Evolutionary conservation across 768 basidiomycete genomes (phyloP), one percentile per base, ranked within the genome.

Genomic region (Lactarius quietus): DNA sequence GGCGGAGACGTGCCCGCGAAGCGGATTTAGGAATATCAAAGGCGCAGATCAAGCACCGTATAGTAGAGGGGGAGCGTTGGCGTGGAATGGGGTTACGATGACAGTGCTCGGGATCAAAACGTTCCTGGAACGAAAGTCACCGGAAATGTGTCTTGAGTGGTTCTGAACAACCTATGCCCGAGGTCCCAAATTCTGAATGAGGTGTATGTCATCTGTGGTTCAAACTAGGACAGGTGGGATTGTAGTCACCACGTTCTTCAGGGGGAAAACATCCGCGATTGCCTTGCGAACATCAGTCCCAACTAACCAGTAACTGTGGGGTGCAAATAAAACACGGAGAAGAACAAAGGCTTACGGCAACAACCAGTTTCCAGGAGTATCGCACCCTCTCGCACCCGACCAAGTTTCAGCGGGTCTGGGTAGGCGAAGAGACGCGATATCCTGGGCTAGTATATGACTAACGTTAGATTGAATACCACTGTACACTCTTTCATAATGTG

Each of bases 141-240:
- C 1, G 84, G 83, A 73, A 85, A 88, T 0, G 80, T 77, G 41
- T 80, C 74, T 0, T 81, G 79, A 0, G 77, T 83, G 3, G 82
- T 79, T 58, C 73, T 79, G 75, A 87, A 90, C 18, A 89, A 76
- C 51, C 82, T 76, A 67, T 89, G 86, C 1, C 87, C 87, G 5
- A 82, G 76, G 6, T 83, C 78, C 86, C 86, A 88, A 85, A 84
- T 14, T 75, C 86, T 87, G 62, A 23, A 38, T 18, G 57, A 39
- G 31, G 6, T 4, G 33, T 12, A 17, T 17, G 65, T 39, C 12
- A 54, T 6, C 31, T 33, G 15, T 26, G 18, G 15, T n/a, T 35
- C 20, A 28, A 1, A 18, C 20, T 35, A 28, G 15, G n/a, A 12
- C n/a, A 45, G n/a, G 38, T 20, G 33, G 3, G 39, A 61, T 68